A percentile compares a stretch with the other conserved stretches of the same genome.
Evolutionary conservation across 352 stramenopile species (phyloP).

Genomic region (Phytophthora brassicae): DNA sequence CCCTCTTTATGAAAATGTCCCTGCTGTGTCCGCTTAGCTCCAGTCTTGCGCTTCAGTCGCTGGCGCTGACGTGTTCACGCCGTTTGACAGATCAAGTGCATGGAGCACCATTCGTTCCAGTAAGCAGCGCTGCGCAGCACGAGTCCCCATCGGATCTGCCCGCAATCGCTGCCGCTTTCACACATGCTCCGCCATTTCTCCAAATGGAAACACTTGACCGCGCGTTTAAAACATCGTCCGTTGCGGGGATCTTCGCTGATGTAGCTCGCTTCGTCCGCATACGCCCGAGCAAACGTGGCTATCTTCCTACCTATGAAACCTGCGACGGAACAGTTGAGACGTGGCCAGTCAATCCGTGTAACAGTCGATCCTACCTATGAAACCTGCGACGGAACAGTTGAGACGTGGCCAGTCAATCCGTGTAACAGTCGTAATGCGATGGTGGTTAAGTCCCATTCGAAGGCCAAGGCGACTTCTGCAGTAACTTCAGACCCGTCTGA

Average conservation of each 20-base stretch:
- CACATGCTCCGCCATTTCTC: slow-evolving; percentile 2
- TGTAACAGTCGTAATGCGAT: too few species aligned
- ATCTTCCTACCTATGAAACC: too few species aligned
- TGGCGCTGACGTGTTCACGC: slow-evolving; percentile 23
- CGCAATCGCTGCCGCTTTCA: background rate
- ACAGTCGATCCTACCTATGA: too few species aligned
- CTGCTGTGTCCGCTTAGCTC: background rate
- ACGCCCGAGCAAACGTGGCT: too few species aligned
- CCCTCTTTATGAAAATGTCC: slow-evolving; percentile 6
- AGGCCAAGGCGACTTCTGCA: too few species aligned
- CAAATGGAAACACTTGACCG: slow-evolving; percentile 2
- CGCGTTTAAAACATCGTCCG: background rate
- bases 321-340: too few species aligned
- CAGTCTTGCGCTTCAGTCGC: slow-evolving; percentile 17
- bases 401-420: too few species aligned
- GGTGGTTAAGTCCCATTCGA: too few species aligned
- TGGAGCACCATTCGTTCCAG: slow-evolving; percentile 15
- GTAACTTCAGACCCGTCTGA: too few species aligned
- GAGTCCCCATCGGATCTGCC: background rate
- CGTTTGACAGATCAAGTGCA: slow-evolving; percentile 14
- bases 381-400: too few species aligned
- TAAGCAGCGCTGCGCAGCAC: slow-evolving; percentile 16
- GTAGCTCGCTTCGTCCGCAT: too few species aligned
- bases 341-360: too few species aligned
- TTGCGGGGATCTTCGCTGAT: slow-evolving; percentile 2